Base-by-base conservation (phyloP, 2,329 filamentous ascomycete species). In the Coniochaeta prunicola region DNA sequence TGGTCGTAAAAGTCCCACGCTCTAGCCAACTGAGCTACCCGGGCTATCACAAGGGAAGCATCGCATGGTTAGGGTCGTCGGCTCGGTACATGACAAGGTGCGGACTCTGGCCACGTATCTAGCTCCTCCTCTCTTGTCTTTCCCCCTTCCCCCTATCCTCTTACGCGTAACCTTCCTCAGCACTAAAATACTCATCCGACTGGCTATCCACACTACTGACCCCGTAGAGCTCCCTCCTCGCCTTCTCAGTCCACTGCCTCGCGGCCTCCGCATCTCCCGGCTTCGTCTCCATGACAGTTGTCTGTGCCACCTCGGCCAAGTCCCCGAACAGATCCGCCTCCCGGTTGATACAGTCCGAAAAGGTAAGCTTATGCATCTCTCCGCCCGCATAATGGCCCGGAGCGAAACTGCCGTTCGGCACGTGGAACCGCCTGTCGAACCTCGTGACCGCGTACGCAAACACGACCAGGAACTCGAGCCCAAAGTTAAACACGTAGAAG, bases 401-500 rank as follows among this genome's bases (percentile, higher is more conserved):
- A 0, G 76, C 80, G 50, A 79, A 79, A 67, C 85, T 85, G 50
- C 88, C 87, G 68, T 94, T 76, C 1, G 90, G 90, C 26, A 94
- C 76, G 68, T 88, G 80, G 75, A 93, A 96, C 45, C 89, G 82
- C 61, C 80, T 79, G 70, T 96, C 92, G 61, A 94, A 85, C 33
- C 91, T 81, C 21, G 80, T 72, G 17, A 88, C 67, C 0, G 86
- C 80, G 72, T 90, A 93, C 9, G 86, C 74, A 57, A 79, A 81
- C 4, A 93, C 79, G 38, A 91, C 84, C 26, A 88, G 68, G 42
- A 92, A 75, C 72, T 96, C 92, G 38, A 92, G 77, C 17, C 76
- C 76, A 68, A 90, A 96, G 74, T 90, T 89, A 76, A 94, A 90
- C 68, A 85, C 74, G 75, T 94, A 96, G 76, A 91, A 96, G 66